Percentiles rank a stretch among this genome's conserved stretches.
Conservation (phyloP, 2,329 filamentous ascomycete species). For the Pestalotiopsis fici region DNA sequence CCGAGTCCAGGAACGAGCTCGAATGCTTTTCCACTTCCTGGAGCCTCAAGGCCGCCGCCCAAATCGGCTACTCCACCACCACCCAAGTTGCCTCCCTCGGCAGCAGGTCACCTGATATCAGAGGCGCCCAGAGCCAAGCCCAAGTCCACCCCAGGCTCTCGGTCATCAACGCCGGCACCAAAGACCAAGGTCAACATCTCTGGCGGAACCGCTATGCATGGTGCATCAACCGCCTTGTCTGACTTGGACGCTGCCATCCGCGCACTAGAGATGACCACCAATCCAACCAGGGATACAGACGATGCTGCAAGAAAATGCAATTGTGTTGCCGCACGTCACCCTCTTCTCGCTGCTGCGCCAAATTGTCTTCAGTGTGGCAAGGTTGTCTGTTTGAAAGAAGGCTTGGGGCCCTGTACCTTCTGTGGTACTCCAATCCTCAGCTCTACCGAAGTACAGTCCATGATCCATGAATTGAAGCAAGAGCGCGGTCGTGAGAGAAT, state of each 20-base stretch:
- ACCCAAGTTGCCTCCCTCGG: conserved; percentile 63
- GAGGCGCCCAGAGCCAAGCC: conserved; percentile 67
- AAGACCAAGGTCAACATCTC: conserved; percentile 72
- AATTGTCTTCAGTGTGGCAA: conserved; percentile 94
- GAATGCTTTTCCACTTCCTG: conserved; percentile 35
- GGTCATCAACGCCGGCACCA: conserved; percentile 52
- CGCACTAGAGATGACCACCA: conserved; percentile 87
- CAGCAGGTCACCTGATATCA: conserved; percentile 78
- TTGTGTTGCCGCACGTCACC: conserved; percentile 86
- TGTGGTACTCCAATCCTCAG: conserved; percentile 77
- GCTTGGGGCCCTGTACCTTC: conserved; percentile 90
- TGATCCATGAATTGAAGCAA: conserved; percentile 80
- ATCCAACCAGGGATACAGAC: conserved; percentile 66
- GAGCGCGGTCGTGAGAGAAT: conserved; percentile 87
- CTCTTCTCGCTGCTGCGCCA: conserved; percentile 85
- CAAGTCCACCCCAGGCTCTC: conserved; percentile 52
- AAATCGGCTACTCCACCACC: conserved; percentile 50
- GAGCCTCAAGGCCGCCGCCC: conserved; percentile 43
- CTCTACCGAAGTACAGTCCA: conserved; percentile 74
- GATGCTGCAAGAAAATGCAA: conserved; percentile 71
- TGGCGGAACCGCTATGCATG: conserved; percentile 81
- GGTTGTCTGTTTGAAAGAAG: conserved; percentile 92
- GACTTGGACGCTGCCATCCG: conserved; percentile 82
- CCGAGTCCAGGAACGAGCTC: conserved; percentile 40
- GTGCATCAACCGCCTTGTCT: conserved; percentile 71